These are phyloP conservation scores for Stereum hirsutum DNA, from an alignment of 1,284 basidiomycete genomes.

Conservation along the genomic window DNA sequence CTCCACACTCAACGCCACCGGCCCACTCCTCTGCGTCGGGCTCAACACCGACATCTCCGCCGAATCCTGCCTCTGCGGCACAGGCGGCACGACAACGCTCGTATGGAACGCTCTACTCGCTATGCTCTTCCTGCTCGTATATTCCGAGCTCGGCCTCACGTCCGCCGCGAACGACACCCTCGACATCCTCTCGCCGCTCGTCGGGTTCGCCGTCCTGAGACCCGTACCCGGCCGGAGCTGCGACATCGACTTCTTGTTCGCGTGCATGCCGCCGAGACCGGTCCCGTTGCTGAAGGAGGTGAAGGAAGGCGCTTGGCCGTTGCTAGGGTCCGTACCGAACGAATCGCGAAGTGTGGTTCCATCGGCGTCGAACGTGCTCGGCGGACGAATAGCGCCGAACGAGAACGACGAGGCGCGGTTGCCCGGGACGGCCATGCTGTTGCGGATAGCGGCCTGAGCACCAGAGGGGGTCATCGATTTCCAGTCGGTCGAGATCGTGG, in stretches of 20 bases:
- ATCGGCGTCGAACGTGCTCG: constrained; percentile 35
- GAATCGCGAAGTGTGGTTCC: no score
- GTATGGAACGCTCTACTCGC: constrained; percentile 50
- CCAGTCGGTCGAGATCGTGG: constrained; percentile 71
- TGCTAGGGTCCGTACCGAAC: no score
- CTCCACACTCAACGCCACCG: constrained; percentile 54
- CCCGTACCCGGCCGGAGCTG: constrained; percentile 50
- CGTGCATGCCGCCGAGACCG: constrained; percentile 33
- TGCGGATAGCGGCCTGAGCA: constrained; percentile 63
- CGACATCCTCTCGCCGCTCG: constrained; percentile 34
- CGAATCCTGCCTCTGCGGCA: constrained; percentile 34
- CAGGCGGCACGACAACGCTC: constrained; percentile 42
- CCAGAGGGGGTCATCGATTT: constrained; percentile 64
- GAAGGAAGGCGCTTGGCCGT: no score
- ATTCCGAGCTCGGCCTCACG: constrained; percentile 50
- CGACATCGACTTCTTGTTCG: constrained; percentile 31
- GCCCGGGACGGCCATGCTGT: constrained; percentile 48
- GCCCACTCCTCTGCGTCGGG: constrained; percentile 63
- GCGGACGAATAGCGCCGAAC: constrained; percentile 46
- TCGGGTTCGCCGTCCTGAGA: constrained; percentile 21
- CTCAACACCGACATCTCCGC: constrained; percentile 30
- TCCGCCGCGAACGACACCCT: constrained; percentile 69
- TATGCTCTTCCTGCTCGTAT: constrained; percentile 38
- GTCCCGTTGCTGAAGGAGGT: no score
- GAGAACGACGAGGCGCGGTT: constrained; percentile 43